Base-by-base conservation (phyloP, 495 filamentous ascomycete species). In the Haplographium delicatum region DNA sequence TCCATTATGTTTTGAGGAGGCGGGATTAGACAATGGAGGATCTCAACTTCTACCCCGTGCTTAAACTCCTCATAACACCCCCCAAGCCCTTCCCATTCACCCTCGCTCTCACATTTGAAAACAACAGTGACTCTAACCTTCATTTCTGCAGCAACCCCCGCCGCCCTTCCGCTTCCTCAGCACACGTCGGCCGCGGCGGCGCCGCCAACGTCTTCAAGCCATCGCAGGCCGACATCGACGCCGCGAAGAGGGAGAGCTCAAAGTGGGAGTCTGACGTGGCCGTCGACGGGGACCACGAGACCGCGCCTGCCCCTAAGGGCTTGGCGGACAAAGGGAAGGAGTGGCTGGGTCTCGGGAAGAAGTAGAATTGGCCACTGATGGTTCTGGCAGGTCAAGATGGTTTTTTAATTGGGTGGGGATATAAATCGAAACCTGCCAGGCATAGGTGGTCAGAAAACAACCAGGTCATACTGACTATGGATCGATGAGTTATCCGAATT, bases 241-340 rank as follows among this genome's bases (percentile, higher is more conserved):
- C 56, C 11, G 61, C 63, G 6, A 66, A 53, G 49, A 62, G 59
- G 38, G 69, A 69, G 41, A 65, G 66, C 23, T 60, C 66, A 30
- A 50, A 53, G 27, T 60, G 40, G 38, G 66, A 65, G 39, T 47
- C 53, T 8, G 58, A 55, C 11, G 46, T 65, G 28, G n/a, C n/a
- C n/a, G 60, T 54, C 16, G 44, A 56, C 43, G 62, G 53, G 15
- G 54, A 39, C 47, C 55, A 37, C 9, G 44, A 44, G 9, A 56
- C 49, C 31, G 50, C 60, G 51, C 53, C 72, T 41, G 51, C 53
- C 22, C 54, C 56, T 18, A 68, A 62, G 51, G 68, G 67, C 5
- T 59, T 72, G 64, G 73, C 75, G 2, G 71, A 80, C 48, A 75
- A 72, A 60, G 76, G 74, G 22, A 80, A 72, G 63, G 73, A 75